Evolutionary conservation across 2,329 filamentous ascomycete species (phyloP).

Genomic region (Didymella glomerata): DNA sequence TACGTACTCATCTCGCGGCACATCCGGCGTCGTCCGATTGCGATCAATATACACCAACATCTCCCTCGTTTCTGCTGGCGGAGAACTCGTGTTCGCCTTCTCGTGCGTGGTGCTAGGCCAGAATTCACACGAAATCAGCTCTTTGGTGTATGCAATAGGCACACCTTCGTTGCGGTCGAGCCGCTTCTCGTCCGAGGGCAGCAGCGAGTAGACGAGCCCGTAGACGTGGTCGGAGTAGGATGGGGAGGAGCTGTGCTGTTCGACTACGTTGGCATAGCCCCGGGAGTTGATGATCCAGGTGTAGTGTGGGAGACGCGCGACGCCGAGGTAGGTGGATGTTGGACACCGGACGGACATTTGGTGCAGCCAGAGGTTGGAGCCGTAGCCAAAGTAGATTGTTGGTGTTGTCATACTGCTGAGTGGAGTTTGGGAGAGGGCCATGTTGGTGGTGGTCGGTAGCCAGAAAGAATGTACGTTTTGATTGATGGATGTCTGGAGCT

Average conservation of each 20-base stretch:
- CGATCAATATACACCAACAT: constrained; percentile 70
- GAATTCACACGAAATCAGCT: constrained; percentile 55
- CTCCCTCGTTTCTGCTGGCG: constrained; percentile 31
- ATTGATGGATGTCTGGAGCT: no score
- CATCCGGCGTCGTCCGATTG: constrained; percentile 49
- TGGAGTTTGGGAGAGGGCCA: constrained; percentile 16
- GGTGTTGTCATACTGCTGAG: constrained; percentile 6
- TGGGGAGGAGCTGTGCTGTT: constrained; percentile 18
- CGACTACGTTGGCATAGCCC: constrained; percentile 74
- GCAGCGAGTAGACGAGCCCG: constrained; percentile 48
- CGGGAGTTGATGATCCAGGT: constrained; percentile 72
- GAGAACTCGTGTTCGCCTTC: constrained; percentile 14
- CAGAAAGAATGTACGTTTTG: no score
- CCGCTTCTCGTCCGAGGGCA: constrained; percentile 34
- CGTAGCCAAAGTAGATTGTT: constrained; percentile 73
- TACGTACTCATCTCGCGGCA: constrained; percentile 66
- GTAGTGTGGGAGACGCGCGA: constrained; percentile 66
- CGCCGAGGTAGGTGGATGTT: constrained; percentile 62
- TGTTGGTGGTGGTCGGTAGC: constrained; percentile 6
- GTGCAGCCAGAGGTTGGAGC: constrained; percentile 71
- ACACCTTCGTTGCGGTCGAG: constrained; percentile 67
- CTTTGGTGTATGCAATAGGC: constrained; percentile 67
- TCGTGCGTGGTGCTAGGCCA: constrained; percentile 45
- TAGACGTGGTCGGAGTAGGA: constrained; percentile 34
- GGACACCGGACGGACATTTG: constrained; percentile 72